Percentiles rank a stretch among this genome's conserved stretches.
Evolutionary conservation across 805 yeast species (phyloP).

Genomic region (Peterozyma xylosa): DNA sequence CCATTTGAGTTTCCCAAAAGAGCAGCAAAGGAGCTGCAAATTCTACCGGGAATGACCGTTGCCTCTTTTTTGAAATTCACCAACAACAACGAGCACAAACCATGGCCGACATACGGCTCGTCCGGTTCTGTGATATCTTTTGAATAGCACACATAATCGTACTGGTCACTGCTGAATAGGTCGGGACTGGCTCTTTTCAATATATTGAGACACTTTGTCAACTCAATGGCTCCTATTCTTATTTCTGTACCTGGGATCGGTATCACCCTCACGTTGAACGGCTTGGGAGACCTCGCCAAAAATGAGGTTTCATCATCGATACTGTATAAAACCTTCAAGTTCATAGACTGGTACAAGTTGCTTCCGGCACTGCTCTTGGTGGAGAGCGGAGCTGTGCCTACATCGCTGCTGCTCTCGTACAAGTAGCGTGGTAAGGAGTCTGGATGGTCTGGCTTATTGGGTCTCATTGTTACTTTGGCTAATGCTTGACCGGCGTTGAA

Average conservation of each 20-base stretch:
- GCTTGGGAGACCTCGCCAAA: conserved; percentile 29
- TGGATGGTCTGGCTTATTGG: too few relatives aligned
- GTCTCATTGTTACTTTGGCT: too few relatives aligned
- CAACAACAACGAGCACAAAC: conserved; percentile 26
- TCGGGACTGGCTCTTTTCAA: conserved; percentile 40
- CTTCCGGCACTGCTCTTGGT: too few relatives aligned
- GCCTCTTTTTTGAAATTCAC: conserved; percentile 11
- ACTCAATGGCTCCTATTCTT: conserved; percentile 33
- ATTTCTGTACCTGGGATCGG: conserved; percentile 29
- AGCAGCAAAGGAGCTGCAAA: conserved; percentile 46
- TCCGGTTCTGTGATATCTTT: conserved; percentile 44
- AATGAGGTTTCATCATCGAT: conserved; percentile 34
- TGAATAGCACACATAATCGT: conserved; percentile 38
- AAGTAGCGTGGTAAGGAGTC: too few relatives aligned
- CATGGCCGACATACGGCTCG: conserved; percentile 43
- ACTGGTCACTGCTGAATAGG: conserved; percentile 25
- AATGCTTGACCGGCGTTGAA: too few relatives aligned
- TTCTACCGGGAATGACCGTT: conserved; percentile 45
- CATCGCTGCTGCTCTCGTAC: too few relatives aligned
- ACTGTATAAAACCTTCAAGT: conserved; percentile 30
- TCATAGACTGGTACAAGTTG: conserved; percentile 4
- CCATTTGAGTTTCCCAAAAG: conserved; percentile 26
- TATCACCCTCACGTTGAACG: conserved; percentile 30
- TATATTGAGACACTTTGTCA: conserved; percentile 37
- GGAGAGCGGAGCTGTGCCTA: too few relatives aligned